phyloP scores from a whole-genome alignment of 106 monocot species.

The Dendrobium catenatum region DNA sequence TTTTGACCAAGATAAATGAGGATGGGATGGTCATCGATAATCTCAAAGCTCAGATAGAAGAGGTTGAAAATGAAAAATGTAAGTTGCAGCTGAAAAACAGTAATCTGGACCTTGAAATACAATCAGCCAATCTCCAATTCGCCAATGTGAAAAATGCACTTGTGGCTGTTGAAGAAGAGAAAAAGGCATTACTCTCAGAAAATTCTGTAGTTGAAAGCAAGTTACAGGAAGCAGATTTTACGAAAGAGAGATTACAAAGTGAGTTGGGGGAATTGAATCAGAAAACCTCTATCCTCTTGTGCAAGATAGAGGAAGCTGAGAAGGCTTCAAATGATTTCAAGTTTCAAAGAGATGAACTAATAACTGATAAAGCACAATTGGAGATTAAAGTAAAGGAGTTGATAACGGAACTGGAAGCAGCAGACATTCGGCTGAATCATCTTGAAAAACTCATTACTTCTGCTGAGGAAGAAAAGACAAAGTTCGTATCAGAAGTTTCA shows the following conservation, averaged over 20 bases:
- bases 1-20: constrained; percentile 16
- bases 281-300: constrained; percentile 24
- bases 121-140: constrained; percentile 6
- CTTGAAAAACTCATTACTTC: constrained; percentile 7
- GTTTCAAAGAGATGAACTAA: constrained; percentile 26
- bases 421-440: constrained; percentile 11
- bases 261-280: constrained; percentile 21
- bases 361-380: constrained; percentile 21
- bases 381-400: constrained; percentile 25
- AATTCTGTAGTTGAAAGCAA: constrained; percentile 7
- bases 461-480: constrained; percentile 19
- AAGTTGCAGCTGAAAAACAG: constrained; percentile 27
- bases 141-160: constrained; percentile 11
- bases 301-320: constrained; percentile 20
- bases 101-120: constrained; percentile 19
- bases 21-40: neutral
- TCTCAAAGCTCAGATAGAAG: constrained; percentile 16
- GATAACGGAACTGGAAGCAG: constrained; percentile 14
- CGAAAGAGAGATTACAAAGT: constrained; percentile 13
- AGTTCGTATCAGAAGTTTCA: constrained; percentile 8
- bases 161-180: constrained; percentile 23
- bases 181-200: constrained; percentile 17
- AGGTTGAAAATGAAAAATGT: constrained; percentile 17
- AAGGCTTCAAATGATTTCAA: constrained; percentile 23
- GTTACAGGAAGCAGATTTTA: constrained; percentile 17